A percentile compares a stretch with the other conserved stretches of the same genome.
phyloP scores from a whole-genome alignment of 2,329 filamentous ascomycete genomes.

The Leptographium lundbergii region DNA sequence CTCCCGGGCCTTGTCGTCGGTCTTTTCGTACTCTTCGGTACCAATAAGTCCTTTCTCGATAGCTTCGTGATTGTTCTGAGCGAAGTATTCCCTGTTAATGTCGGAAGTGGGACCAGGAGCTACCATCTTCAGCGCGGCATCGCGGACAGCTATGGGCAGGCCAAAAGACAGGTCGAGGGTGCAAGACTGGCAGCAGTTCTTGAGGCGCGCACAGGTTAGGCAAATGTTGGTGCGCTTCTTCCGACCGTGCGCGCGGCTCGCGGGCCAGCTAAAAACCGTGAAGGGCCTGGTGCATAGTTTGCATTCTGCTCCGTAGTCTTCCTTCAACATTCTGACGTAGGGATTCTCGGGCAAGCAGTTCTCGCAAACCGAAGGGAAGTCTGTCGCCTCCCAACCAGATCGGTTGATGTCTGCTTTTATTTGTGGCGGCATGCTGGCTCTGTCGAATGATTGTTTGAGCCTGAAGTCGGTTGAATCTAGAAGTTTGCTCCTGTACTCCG shows the following conservation, averaged over 20 bases:
- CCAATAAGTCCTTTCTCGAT: constrained; percentile 77
- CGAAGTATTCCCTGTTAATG: constrained; percentile 95
- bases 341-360: constrained; percentile 92
- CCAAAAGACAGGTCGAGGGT: constrained; percentile 97
- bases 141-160: constrained; percentile 83
- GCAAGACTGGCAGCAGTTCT: constrained; percentile 98
- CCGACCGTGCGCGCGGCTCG: constrained; percentile 73
- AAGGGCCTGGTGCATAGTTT: constrained; percentile 88
- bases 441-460: neutral
- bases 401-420: constrained; percentile 95
- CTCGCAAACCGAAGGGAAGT: constrained; percentile 82
- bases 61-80: constrained; percentile 90
- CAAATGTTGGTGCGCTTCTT: constrained; percentile 94
- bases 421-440: constrained; percentile 59
- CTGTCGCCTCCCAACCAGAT: constrained; percentile 89
- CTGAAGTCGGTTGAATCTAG: neutral
- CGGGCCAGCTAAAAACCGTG: constrained; percentile 90
- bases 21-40: constrained; percentile 88
- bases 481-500: neutral
- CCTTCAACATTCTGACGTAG: constrained; percentile 98
- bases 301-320: constrained; percentile 83
- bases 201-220: constrained; percentile 87
- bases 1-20: constrained; percentile 91
- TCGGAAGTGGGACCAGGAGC: constrained; percentile 83
- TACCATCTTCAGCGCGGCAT: constrained; percentile 96